phyloP scores from a whole-genome alignment of 179 eudicot species.

The Spergularia azorica region DNA sequence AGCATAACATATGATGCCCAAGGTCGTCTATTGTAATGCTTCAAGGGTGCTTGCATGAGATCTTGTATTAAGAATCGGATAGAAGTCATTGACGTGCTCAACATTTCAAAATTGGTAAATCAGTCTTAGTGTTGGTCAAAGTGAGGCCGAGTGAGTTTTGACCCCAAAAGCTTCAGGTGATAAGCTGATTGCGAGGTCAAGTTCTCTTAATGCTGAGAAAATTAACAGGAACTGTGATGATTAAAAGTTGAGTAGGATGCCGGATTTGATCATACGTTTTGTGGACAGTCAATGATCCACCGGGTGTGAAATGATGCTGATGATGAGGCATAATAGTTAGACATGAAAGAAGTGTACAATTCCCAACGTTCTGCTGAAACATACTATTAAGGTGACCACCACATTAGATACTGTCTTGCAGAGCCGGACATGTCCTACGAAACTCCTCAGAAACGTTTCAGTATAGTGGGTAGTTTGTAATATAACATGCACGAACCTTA shows the following conservation, averaged over 20 bases:
- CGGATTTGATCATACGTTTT: background rate
- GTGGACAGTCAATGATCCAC: background rate
- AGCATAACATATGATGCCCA: too few species aligned
- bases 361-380: slow-evolving; percentile 6
- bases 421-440: background rate
- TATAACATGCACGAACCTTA: background rate
- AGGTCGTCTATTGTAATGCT: too few species aligned
- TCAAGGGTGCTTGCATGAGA: too few species aligned
- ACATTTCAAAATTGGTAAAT: too few species aligned
- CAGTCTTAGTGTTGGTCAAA: too few species aligned
- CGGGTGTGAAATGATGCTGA: background rate
- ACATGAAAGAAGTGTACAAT: background rate
- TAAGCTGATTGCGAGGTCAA: too few species aligned
- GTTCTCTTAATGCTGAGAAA: too few species aligned
- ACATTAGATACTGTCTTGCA: background rate
- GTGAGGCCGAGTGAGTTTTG: too few species aligned
- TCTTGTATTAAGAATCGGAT: too few species aligned
- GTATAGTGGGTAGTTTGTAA: background rate
- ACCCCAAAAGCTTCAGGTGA: too few species aligned
- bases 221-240: too few species aligned
- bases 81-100: too few species aligned
- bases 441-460: background rate
- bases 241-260: background rate
- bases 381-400: background rate
- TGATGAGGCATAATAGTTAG: background rate